Base-by-base conservation (phyloP, 75 land plant species). In the Cryptomeria japonica region DNA sequence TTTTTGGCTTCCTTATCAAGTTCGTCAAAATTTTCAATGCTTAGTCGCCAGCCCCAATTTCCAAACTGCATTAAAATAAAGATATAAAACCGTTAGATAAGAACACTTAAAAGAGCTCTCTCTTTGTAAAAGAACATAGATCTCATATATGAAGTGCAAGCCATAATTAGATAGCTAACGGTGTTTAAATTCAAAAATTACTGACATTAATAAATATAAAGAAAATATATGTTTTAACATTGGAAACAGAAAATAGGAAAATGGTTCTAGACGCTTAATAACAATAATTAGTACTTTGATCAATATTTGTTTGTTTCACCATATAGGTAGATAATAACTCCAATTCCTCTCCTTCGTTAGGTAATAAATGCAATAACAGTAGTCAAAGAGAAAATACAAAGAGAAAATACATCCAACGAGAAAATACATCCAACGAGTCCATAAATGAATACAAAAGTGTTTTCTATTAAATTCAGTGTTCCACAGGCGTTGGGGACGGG, bases 31-130 rank as follows among this genome's bases (percentile, higher is more conserved):
- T 84, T 46, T 49, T 84, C 58, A 51, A 84, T 31, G 58, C 47
- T 49, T 32, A 84, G 14, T 84, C 85, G 85, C 85, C 85, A 84
- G 39, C 85, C 85, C 85, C 85, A 84, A 32, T 84, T 84, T 53
- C 58, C 58, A 32, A 53, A 49, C 85, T 84, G 61, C 61, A 84
- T 49, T 36, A 49, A 13, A 84, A 84, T 0, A 49, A 84, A 32
- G n/a, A 34, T 34, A 53, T 19, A 47, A 32, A n/a, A n/a, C 31
- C 25, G 61, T 32, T n/a, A 84, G 31, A 36, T 42, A 22, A 16
- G 18, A 84, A 53, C 61, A 49, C 22, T 14, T 11, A 32, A 84
- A 47, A 53, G 61, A 31, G 3, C 0, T 49, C 25, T n/a, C 13
- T 83, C 38, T n/a, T 31, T 46, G 22, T 84, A 22, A 46, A n/a